phyloP scores from a whole-genome alignment of 225 moss, liverwort and hornwort species.

The Sphagnum tenellum region DNA sequence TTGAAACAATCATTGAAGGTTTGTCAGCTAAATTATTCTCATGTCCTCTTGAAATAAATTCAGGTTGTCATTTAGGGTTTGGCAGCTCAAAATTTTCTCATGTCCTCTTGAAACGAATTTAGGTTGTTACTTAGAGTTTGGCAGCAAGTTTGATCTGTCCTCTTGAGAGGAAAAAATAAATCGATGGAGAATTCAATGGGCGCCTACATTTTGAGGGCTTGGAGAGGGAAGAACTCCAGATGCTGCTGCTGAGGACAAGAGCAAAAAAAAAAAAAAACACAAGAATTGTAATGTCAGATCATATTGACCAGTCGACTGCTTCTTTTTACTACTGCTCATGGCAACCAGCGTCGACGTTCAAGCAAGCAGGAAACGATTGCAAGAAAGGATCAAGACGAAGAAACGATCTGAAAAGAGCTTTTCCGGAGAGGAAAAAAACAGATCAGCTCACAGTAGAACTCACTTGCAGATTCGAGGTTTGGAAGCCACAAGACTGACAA shows the following conservation, averaged over 20 bases:
- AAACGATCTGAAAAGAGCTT: not conserved
- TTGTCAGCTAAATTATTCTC: too few relatives aligned
- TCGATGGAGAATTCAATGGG: not conserved
- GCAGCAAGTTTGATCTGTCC: too few relatives aligned
- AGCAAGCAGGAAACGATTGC: too few relatives aligned
- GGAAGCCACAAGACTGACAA: conserved; percentile 2
- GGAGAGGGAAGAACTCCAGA: conserved; percentile 3
- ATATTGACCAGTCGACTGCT: not conserved
- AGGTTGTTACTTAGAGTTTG: too few relatives aligned
- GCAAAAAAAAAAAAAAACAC: not conserved
- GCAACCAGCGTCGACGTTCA: too few relatives aligned
- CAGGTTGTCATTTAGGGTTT: too few relatives aligned
- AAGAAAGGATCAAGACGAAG: not conserved
- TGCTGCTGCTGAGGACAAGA: not conserved
- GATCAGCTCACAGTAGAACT: not conserved
- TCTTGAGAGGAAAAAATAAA: too few relatives aligned
- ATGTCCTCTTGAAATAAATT: too few relatives aligned
- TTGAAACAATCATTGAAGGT: too few relatives aligned
- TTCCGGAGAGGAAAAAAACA: not conserved
- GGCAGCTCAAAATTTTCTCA: too few relatives aligned
- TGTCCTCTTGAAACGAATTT: too few relatives aligned
- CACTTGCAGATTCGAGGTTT: not conserved
- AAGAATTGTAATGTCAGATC: not conserved
- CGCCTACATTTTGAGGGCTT: conserved; percentile 3
- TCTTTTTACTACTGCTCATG: not conserved